Evolutionary conservation across 2,329 filamentous ascomycete species (phyloP), one percentile per base, ranked within the genome.

Genomic region (Ophiostoma montium): DNA sequence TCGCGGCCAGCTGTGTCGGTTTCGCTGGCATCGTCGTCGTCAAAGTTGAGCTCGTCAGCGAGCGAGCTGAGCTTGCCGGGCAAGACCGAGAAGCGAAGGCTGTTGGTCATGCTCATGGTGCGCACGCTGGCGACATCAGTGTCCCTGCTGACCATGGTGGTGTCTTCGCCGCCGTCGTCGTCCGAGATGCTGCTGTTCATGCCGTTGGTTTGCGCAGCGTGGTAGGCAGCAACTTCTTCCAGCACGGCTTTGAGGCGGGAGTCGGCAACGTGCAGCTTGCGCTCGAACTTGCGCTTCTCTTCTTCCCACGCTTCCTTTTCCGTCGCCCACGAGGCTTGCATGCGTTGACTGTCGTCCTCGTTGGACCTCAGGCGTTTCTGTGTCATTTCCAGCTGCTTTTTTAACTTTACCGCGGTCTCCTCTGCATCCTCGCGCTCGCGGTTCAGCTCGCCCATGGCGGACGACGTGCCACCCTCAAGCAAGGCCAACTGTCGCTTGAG

Each of bases 31-130:
- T 89, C 86, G 50, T 90, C 85, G 53, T 85, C 84, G 50, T 89
- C 86, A 53, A 95, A 84, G 53, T 86, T 82, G 49, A 98, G 74
- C 66, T 98, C 92, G 57, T 96, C 89, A 1, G 92, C 92, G 36
- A 98, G 71, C 54, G 84, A 94, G 52, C 87, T 80, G 4, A 68
- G 60, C 59, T 81, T 82, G 35, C 18, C 31, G 10, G 52, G 32
- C 5, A 52, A 21, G 18, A 68, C 65, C 2, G 88, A 94, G 60
- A 82, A 86, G 30, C 86, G 79, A 53, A 86, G 74, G 61, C 81
- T 71, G 72, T 82, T 73, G 63, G 83, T 71, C 69, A 83, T 73
- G 61, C 84, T 86, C 70, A 81, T 82, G 0, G 84, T 86, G 41
- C 76, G 74, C 19, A 89, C 69, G 61, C 87, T 94, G 6, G 72